Base-by-base conservation (phyloP, 495 filamentous ascomycete genomes). In the Lasiosphaeris hirsuta region DNA sequence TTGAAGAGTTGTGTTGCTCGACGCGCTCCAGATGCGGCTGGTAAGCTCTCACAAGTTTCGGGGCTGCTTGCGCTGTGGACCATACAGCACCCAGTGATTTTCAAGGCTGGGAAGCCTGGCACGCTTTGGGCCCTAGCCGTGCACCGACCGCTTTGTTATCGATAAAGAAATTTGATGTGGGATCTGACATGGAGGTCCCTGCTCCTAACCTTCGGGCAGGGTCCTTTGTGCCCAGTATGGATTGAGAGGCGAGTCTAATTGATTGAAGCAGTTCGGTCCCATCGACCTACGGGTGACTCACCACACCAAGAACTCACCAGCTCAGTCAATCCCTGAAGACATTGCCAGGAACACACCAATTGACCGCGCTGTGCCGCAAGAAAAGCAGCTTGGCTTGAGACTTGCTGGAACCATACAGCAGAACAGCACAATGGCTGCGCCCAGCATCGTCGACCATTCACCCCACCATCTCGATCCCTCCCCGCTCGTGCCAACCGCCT, bases 391-490 rank as follows among this genome's bases (percentile, higher is more conserved):
- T 30, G 23, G 23, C 23, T 30, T 30, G 2, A 5, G 23, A 30
- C 23, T 30, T 30, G 23, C 23, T 30, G 23, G 2, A 30, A 30
- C 23, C 23, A 30, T 5, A 30, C 2, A 2, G 2, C 23, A 30
- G 23, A 30, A 30, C 23, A 30, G 23, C 23, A 30, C 23, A 54
- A 84, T 83, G 78, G 60, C 71, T 52, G 69, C 67, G 55, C 68
- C 73, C 63, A 81, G 78, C 66, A 70, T 94, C 51, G 84, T 94
- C 64, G 92, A 96, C 74, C 84, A 92, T 71, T 96, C 92, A 41
- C 89, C 90, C 66, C 86, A 89, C 71, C 86, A 92, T 69, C 87
- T 89, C 62, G 82, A 85, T 57, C 83, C 82, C 51, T 83, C 82
- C 14, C 74, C 86, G 46, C 81, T 83, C 50, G 74, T 96, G 33